These are phyloP conservation scores for Aethionema arabicum DNA, from an alignment of 345 rosid species.

Conservation along the genomic window DNA sequence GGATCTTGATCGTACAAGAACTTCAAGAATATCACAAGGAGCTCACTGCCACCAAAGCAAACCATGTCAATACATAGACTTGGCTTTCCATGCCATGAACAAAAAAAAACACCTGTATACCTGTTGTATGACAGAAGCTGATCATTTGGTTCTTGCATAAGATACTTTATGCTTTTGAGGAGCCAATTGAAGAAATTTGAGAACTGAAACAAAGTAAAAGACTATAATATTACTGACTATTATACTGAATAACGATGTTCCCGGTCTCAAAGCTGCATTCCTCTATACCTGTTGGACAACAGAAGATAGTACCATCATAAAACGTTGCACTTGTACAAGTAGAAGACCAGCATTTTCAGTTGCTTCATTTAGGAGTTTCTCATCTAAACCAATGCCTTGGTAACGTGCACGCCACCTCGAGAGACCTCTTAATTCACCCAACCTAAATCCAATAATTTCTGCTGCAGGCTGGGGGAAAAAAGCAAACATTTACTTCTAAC, in stretches of 20 bases:
- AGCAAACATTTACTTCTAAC: constrained; percentile 13
- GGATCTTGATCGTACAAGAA: constrained; percentile 93
- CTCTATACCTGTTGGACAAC: constrained; percentile 76
- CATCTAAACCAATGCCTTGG: constrained; percentile 76
- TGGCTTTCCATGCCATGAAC: constrained; percentile 9
- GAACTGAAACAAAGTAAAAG: constrained; percentile 48
- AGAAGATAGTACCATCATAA: constrained; percentile 75
- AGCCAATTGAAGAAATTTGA: constrained; percentile 95
- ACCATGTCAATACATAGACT: constrained; percentile 27
- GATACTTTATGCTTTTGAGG: constrained; percentile 74
- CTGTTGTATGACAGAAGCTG: constrained; percentile 73
- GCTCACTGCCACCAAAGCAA: constrained; percentile 66
- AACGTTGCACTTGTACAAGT: constrained; percentile 79
- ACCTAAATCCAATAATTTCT: constrained; percentile 87
- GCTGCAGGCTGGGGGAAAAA: constrained; percentile 80
- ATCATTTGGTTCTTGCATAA: constrained; percentile 90
- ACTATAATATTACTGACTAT: not conserved
- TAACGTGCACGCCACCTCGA: constrained; percentile 90
- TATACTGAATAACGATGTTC: constrained; percentile 12
- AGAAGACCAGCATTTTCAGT: constrained; percentile 76
- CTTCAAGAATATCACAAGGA: constrained; percentile 82
- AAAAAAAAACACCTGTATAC: constrained; percentile 41
- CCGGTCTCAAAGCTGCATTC: constrained; percentile 15
- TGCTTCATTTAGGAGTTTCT: constrained; percentile 60
- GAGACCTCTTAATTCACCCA: constrained; percentile 92